These are phyloP conservation scores for Diatrype stigma DNA, from an alignment of 2,329 filamentous ascomycete species.

Conservation along the genomic window DNA sequence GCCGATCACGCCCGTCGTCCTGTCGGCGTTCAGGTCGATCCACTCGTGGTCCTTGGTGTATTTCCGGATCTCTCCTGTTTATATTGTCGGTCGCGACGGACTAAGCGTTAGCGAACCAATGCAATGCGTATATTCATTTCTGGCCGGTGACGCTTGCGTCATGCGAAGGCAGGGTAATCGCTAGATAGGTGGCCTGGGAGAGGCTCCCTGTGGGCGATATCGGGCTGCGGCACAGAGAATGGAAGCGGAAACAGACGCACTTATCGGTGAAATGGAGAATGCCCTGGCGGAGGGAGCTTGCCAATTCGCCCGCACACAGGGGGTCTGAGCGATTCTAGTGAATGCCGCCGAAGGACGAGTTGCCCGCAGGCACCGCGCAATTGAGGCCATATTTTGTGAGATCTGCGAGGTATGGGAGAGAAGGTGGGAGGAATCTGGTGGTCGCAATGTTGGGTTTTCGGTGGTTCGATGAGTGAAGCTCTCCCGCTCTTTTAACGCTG, in stretches of 20 bases:
- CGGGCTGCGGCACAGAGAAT: background rate
- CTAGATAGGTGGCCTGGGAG: conserved; percentile 1
- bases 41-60: conserved; percentile 99
- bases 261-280: conserved; percentile 43
- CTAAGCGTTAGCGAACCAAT: too few relatives aligned
- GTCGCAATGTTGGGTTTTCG: background rate
- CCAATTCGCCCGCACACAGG: conserved; percentile 30
- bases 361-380: conserved; percentile 51
- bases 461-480: background rate
- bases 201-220: background rate
- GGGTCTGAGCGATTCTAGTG: conserved; percentile 33
- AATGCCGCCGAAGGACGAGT: conserved; percentile 43
- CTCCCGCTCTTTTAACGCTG: background rate
- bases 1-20: conserved; percentile 75
- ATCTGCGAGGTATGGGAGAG: background rate
- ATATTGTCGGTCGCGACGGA: too few relatives aligned
- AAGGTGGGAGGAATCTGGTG: background rate
- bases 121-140: too few relatives aligned
- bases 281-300: conserved; percentile 36
- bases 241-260: conserved; percentile 23
- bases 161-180: too few relatives aligned
- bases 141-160: too few relatives aligned
- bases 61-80: conserved; percentile 63
- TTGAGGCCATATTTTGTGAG: conserved; percentile 41
- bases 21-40: conserved; percentile 82